These are phyloP conservation scores for Bryum argenteum DNA, from an alignment of 225 moss, liverwort and hornwort genomes.

Conservation along the genomic window DNA sequence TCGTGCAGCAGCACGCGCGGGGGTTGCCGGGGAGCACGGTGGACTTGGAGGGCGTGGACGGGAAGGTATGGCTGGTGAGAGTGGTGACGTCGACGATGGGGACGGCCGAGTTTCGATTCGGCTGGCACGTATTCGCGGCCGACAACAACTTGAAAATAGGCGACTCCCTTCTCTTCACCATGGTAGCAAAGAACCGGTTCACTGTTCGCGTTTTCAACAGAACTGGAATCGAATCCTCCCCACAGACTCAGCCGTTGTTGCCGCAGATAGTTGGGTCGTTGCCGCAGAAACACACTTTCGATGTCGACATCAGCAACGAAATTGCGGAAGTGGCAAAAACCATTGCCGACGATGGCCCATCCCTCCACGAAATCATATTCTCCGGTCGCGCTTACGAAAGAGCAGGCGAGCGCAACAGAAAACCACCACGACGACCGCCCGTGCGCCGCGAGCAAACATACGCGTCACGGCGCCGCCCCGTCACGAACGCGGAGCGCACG, in stretches of 20 bases:
- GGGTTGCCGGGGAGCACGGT: constrained; percentile 37
- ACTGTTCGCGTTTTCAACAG: constrained; percentile 44
- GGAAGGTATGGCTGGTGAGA: constrained; percentile 47
- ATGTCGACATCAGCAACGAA: constrained; percentile 3
- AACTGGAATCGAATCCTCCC: constrained; percentile 32
- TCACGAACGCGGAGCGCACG: constrained; percentile 37
- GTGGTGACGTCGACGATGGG: constrained; percentile 17
- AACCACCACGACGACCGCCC: constrained; percentile 9
- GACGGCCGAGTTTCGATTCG: constrained; percentile 28
- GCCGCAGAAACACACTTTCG: not conserved
- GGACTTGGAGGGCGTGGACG: constrained; percentile 44
- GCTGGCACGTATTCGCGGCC: constrained; percentile 44
- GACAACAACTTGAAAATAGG: constrained; percentile 46
- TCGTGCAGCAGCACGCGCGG: constrained; percentile 28
- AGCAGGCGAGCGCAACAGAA: constrained; percentile 1
- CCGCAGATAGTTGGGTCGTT: not conserved
- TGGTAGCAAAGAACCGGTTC: constrained; percentile 43
- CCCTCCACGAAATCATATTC: constrained; percentile 30
- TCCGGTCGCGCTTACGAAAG: not conserved
- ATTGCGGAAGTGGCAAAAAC: not conserved
- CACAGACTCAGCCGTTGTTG: not conserved
- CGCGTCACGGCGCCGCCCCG: constrained; percentile 36
- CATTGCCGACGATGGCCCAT: not conserved
- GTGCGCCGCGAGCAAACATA: constrained; percentile 16
- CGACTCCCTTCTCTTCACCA: constrained; percentile 49